Evolutionary conservation across 2,329 filamentous ascomycete species (phyloP).

Genomic region (Cyanodermella asteris): DNA sequence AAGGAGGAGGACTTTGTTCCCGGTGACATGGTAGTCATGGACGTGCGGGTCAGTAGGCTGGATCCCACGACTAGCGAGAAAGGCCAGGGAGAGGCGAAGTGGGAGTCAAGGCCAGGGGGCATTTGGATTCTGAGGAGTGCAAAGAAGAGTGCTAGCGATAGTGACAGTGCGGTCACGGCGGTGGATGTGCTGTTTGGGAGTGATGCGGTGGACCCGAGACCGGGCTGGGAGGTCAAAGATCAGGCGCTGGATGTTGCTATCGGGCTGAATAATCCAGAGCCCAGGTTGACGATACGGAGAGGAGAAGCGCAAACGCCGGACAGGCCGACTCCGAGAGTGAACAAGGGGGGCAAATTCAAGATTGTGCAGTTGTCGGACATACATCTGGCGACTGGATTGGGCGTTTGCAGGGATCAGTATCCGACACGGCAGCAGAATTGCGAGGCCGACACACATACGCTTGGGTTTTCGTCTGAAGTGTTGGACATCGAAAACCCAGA

Average conservation of each 20-base stretch:
- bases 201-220: slow-evolving; percentile 73
- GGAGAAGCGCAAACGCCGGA: slow-evolving; percentile 42
- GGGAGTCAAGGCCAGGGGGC: slow-evolving; percentile 58
- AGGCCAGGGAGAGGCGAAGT: slow-evolving; percentile 37
- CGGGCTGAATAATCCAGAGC: slow-evolving; percentile 38
- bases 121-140: slow-evolving; percentile 63
- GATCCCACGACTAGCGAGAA: slow-evolving; percentile 40
- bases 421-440: slow-evolving; percentile 55
- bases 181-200: slow-evolving; percentile 76
- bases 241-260: slow-evolving; percentile 50
- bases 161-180: slow-evolving; percentile 51
- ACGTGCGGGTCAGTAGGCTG: slow-evolving; percentile 51
- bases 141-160: slow-evolving; percentile 53
- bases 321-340: slow-evolving; percentile 55
- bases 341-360: slow-evolving; percentile 84
- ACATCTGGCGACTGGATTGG: slow-evolving; percentile 77
- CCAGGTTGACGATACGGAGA: slow-evolving; percentile 57
- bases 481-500: slow-evolving; percentile 88
- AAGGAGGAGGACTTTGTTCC: slow-evolving; percentile 60
- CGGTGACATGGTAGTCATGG: slow-evolving; percentile 59
- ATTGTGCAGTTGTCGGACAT: slow-evolving; percentile 93
- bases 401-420: slow-evolving; percentile 66
- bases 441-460: slow-evolving; percentile 73
- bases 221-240: slow-evolving; percentile 62
- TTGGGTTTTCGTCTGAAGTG: slow-evolving; percentile 68